Base-by-base conservation (phyloP, 768 basidiomycete species). In the Paxillus involutus region DNA sequence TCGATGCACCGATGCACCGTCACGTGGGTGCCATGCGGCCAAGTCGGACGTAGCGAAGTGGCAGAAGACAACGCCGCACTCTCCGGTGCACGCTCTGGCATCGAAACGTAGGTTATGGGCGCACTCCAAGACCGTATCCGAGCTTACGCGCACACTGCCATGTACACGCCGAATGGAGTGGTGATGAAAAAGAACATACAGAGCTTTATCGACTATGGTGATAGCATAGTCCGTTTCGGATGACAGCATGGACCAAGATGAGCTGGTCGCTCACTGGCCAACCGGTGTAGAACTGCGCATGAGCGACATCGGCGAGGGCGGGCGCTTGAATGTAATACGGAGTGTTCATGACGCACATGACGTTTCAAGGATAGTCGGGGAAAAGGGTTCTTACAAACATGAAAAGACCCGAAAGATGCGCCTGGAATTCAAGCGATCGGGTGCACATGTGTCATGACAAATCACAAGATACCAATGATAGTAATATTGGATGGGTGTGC, bases 401-500 rank as follows among this genome's bases (percentile, higher is more conserved):
- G 35, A 44, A 47, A 43, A 44, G 44, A 26, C 11, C 29, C 57
- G 49, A 56, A 64, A 57, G 58, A 26, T 26, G 26, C 26, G n/a
- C 37, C 36, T 61, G 57, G 26, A 26, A 26, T 26, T 26, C 26
- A 56, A 32, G 49, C 40, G 44, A 55, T 59, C 36, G 40, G 50
- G 44, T 30, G 35, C 10, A 47, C 32, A 42, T n/a, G n/a, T 32
- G 44, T 41, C 19, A 41, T 9, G 26, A 26, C 32, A 33, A 33
- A 33, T 33, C 32, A 33, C 12, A 12, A 35, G 12, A 13, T 35
- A 14, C 47, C 49, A 41, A 51, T 36, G 47, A 47, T 47, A 52
- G 55, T 24, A 41, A 60, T 68, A 65, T 66, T 58, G 17, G 42
- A 17, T 45, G 24, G 51, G 26, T n/a, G n/a, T n/a, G n/a, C n/a